These are phyloP conservation scores for Bombardia bombarda DNA, from an alignment of 495 filamentous ascomycete species.

Conservation along the genomic window DNA sequence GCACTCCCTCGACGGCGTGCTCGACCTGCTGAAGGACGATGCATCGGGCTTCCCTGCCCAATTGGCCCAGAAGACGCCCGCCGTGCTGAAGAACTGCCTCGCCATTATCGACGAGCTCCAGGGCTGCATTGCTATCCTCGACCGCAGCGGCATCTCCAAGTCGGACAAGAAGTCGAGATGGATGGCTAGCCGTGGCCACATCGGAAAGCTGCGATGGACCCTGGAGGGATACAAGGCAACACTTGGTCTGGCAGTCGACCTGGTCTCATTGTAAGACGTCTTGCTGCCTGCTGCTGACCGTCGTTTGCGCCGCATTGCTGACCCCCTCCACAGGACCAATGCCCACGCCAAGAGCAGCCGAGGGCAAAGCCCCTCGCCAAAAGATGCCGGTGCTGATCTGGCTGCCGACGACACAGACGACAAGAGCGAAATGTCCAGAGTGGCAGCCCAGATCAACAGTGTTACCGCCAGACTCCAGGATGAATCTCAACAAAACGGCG, in stretches of 20 bases:
- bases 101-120: constrained; percentile 28
- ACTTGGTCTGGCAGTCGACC: constrained; percentile 33
- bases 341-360: not conserved
- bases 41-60: constrained; percentile 26
- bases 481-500: constrained; percentile 27
- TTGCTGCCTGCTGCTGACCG: not conserved
- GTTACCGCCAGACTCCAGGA: constrained; percentile 3
- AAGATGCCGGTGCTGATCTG: not conserved
- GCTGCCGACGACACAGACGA: not conserved
- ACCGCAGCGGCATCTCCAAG: constrained; percentile 20
- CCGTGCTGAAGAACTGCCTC: constrained; percentile 27
- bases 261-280: constrained; percentile 28
- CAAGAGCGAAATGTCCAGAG: constrained; percentile 5
- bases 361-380: not conserved
- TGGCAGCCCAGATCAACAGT: constrained; percentile 9
- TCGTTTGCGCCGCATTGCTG: not conserved
- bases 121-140: constrained; percentile 21
- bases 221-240: constrained; percentile 31
- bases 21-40: constrained; percentile 39
- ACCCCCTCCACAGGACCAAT: not conserved
- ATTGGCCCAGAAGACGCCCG: constrained; percentile 28
- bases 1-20: constrained; percentile 36
- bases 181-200: constrained; percentile 27
- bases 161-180: constrained; percentile 34
- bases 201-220: constrained; percentile 24